phyloP scores from a whole-genome alignment of 225 moss, liverwort and hornwort genomes.

The Thuidium tamariscinum region DNA sequence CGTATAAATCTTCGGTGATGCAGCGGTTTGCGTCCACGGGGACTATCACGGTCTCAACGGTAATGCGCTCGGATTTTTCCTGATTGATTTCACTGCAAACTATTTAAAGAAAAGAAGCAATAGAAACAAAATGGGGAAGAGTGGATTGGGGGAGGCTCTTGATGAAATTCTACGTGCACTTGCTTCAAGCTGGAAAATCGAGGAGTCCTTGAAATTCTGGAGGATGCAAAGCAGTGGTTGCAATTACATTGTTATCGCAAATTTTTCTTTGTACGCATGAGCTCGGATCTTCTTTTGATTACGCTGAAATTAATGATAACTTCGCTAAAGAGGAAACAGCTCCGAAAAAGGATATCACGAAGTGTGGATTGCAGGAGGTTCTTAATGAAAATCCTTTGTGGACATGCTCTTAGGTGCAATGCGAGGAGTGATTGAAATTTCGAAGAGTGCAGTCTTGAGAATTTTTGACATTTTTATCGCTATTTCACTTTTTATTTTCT shows the following conservation, averaged over 20 bases:
- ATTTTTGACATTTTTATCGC: neutral
- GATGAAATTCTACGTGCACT: neutral
- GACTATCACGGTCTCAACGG: slow-evolving; percentile 85
- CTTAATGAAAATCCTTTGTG: neutral
- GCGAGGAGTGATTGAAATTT: neutral
- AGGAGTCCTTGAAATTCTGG: neutral
- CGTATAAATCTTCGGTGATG: slow-evolving; percentile 75
- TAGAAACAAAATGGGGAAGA: neutral
- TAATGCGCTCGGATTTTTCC: neutral
- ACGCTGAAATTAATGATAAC: neutral
- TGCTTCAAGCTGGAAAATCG: neutral
- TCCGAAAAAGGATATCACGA: neutral
- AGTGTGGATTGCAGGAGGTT: neutral
- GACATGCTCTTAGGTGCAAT: neutral
- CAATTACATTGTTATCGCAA: neutral
- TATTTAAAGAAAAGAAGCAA: neutral
- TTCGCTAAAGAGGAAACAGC: neutral
- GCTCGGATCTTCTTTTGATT: neutral
- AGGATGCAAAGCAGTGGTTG: neutral
- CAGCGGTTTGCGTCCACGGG: slow-evolving; percentile 96
- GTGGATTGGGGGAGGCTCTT: neutral
- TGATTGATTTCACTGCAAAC: neutral
- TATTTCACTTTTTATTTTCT: neutral
- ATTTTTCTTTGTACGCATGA: neutral
- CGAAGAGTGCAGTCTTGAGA: neutral